Conservation (phyloP, 208 protist genomes). For the Trypanosoma caninum region DNA sequence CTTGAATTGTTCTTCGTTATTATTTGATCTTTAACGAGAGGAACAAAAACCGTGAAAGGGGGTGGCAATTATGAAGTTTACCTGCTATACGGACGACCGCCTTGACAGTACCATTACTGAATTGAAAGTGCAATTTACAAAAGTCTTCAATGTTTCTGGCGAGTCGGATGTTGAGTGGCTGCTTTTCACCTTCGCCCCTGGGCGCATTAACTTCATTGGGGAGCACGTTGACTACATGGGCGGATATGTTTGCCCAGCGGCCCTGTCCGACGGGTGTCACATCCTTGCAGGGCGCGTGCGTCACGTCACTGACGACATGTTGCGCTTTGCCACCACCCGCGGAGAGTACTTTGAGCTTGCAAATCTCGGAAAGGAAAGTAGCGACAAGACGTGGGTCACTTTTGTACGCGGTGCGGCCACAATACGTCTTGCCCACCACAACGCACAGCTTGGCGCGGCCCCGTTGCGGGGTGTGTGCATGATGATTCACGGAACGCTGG, state of each 20-base stretch:
- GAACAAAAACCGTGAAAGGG: neutral
- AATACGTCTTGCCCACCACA: slow-evolving; percentile 55
- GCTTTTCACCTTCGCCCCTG: slow-evolving; percentile 76
- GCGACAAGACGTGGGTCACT: slow-evolving; percentile 65
- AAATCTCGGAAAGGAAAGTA: slow-evolving; percentile 11
- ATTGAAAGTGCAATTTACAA: slow-evolving; percentile 48
- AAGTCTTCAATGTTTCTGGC: slow-evolving; percentile 42
- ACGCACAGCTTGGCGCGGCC: slow-evolving; percentile 27
- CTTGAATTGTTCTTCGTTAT: too few relatives aligned
- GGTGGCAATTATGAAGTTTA: slow-evolving; percentile 32
- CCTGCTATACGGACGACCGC: slow-evolving; percentile 46
- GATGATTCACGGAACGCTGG: slow-evolving; percentile 67
- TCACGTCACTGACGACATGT: slow-evolving; percentile 35
- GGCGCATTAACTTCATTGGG: slow-evolving; percentile 89
- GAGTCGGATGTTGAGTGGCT: slow-evolving; percentile 68
- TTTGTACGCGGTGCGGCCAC: slow-evolving; percentile 59
- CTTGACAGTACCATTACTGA: slow-evolving; percentile 39
- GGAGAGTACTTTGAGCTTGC: slow-evolving; percentile 56
- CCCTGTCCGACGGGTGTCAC: slow-evolving; percentile 51
- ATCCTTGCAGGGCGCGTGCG: slow-evolving; percentile 69
- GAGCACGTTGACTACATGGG: slow-evolving; percentile 92
- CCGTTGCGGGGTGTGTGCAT: slow-evolving; percentile 57
- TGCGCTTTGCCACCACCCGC: slow-evolving; percentile 62
- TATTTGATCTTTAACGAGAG: neutral
- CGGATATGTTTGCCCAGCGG: slow-evolving; percentile 75